These are phyloP conservation scores for Leavenworthia alabamica DNA, from an alignment of 345 rosid genomes.

Conservation along the genomic window DNA sequence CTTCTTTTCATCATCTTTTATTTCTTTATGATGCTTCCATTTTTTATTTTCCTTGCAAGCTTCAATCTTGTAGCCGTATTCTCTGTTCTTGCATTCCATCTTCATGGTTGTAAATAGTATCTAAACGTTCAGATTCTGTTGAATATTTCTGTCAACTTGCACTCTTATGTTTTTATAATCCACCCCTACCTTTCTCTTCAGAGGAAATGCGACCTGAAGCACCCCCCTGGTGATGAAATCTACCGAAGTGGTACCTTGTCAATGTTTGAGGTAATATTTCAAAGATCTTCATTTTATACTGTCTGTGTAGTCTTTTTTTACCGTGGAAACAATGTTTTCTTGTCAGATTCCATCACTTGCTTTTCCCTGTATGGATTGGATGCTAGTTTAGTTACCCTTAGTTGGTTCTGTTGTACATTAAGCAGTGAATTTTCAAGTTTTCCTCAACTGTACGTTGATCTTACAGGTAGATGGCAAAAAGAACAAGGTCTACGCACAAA, in stretches of 20 bases:
- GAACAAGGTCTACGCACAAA: slow-evolving; percentile 49
- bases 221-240: slow-evolving; percentile 98
- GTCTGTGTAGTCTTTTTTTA: not conserved
- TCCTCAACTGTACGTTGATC: not conserved
- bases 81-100: not conserved
- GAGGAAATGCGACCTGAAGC: slow-evolving; percentile 94
- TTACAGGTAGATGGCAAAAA: slow-evolving; percentile 32
- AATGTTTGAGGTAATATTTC: slow-evolving; percentile 80
- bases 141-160: not conserved
- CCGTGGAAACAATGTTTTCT: not conserved
- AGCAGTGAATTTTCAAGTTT: not conserved
- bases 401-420: not conserved
- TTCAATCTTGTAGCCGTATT: not conserved
- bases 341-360: not conserved
- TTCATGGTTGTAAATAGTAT: not conserved
- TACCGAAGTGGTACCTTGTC: slow-evolving; percentile 90
- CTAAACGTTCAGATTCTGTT: not conserved
- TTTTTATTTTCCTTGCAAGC: not conserved
- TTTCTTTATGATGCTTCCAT: not conserved
- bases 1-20: not conserved
- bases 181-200: slow-evolving; percentile 22
- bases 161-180: not conserved
- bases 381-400: not conserved
- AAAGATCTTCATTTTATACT: not conserved
- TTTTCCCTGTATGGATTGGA: not conserved